Percentiles rank a stretch among this genome's conserved stretches.
phyloP scores from a whole-genome alignment of 2,329 filamentous ascomycete genomes.

The Penicillium nordicum region DNA sequence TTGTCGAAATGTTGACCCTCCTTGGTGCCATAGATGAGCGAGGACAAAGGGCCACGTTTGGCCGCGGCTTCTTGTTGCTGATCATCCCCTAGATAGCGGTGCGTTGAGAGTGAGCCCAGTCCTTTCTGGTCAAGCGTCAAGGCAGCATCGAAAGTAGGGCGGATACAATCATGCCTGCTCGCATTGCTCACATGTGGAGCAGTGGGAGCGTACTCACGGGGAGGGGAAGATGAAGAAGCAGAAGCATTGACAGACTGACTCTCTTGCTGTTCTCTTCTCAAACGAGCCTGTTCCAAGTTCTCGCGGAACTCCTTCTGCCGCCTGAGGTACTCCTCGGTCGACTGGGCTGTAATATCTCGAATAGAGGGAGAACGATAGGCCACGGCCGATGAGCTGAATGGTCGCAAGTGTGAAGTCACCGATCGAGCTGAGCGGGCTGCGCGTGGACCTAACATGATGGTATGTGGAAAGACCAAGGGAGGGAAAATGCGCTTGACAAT shows the following conservation, averaged over 20 bases:
- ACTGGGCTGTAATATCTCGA: constrained; percentile 74
- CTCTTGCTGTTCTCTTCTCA: constrained; percentile 74
- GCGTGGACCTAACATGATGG: constrained; percentile 45
- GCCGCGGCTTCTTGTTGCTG: constrained; percentile 58
- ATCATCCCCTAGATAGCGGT: constrained; percentile 53
- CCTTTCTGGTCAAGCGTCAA: constrained; percentile 44
- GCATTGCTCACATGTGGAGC: constrained; percentile 47
- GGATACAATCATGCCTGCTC: constrained; percentile 31
- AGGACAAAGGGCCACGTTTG: constrained; percentile 72
- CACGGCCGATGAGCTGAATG: constrained; percentile 56
- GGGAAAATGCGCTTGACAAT: not conserved
- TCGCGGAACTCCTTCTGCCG: constrained; percentile 86
- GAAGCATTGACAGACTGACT: constrained; percentile 63
- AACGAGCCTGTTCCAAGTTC: constrained; percentile 70
- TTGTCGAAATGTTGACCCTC: constrained; percentile 91
- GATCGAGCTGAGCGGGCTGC: constrained; percentile 51
- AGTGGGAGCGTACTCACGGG: constrained; percentile 44
- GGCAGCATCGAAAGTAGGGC: constrained; percentile 40
- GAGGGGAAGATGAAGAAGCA: constrained; percentile 43
- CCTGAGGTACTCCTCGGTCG: constrained; percentile 71
- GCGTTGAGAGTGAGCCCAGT: constrained; percentile 59
- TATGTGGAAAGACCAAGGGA: constrained; percentile 5
- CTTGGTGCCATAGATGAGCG: constrained; percentile 93
- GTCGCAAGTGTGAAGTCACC: constrained; percentile 50
- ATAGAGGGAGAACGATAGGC: constrained; percentile 66